A percentile compares a stretch with the other conserved stretches of the same genome.
These are phyloP conservation scores for Onygenales sp. DNA, from an alignment of 2,329 filamentous ascomycete genomes.

Conservation along the genomic window DNA sequence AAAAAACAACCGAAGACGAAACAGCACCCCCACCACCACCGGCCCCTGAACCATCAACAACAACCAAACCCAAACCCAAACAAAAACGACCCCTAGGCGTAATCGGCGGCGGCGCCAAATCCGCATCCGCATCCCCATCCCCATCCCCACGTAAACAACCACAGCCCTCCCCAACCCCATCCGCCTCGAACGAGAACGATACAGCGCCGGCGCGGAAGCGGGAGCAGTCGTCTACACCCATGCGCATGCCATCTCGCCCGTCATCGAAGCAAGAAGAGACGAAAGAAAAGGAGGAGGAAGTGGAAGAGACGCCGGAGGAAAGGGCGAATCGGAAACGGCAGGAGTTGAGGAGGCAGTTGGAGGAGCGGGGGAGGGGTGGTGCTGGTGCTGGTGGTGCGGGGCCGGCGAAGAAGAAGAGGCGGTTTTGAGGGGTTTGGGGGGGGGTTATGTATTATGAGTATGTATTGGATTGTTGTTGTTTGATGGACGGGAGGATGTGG, in stretches of 20 bases:
- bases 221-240: neutral
- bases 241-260: neutral
- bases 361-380: constrained; percentile 39
- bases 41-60: no score
- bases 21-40: no score
- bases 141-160: no score
- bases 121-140: no score
- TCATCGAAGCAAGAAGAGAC: constrained; percentile 9
- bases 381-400: neutral
- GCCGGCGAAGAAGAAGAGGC: constrained; percentile 49
- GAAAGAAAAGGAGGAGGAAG: constrained; percentile 8
- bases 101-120: no score
- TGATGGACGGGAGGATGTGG: no score
- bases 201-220: neutral
- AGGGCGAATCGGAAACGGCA: constrained; percentile 46
- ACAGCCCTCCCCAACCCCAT: no score
- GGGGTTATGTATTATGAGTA: no score
- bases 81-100: neutral
- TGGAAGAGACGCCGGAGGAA: constrained; percentile 39
- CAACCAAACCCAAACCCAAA: no score
- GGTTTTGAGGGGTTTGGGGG: constrained; percentile 32
- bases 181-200: neutral
- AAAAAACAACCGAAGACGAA: constrained; percentile 2
- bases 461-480: no score
- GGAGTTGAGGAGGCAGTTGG: constrained; percentile 46